Evolutionary conservation across 2,329 filamentous ascomycete genomes (phyloP).

Genomic region (Biscogniauxia sp.): DNA sequence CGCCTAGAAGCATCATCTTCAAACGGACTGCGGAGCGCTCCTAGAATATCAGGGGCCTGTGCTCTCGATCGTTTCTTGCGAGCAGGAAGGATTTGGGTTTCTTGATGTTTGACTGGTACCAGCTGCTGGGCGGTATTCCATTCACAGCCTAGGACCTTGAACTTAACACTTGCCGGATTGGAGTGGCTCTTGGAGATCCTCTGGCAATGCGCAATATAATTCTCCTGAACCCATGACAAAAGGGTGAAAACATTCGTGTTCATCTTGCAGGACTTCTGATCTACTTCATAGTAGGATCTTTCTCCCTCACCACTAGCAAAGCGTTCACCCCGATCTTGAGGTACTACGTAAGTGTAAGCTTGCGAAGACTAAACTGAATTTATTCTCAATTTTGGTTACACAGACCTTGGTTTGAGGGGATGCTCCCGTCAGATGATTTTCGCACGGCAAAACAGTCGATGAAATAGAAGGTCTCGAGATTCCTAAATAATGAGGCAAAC

Average conservation of each 20-base stretch:
- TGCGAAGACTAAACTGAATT: neutral
- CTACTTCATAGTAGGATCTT: slow-evolving; percentile 34
- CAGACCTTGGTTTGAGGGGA: slow-evolving; percentile 15
- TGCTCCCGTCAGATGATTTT: slow-evolving; percentile 17
- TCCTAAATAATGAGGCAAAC: slow-evolving; percentile 41
- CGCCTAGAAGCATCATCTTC: slow-evolving; percentile 1
- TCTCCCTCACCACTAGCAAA: slow-evolving; percentile 27
- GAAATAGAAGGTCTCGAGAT: slow-evolving; percentile 44
- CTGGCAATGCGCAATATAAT: slow-evolving; percentile 37
- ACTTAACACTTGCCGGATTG: slow-evolving; percentile 37
- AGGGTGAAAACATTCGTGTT: slow-evolving; percentile 36
- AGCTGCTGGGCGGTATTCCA: slow-evolving; percentile 30
- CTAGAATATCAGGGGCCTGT: slow-evolving; percentile 1
- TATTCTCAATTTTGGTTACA: neutral
- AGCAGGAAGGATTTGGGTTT: slow-evolving; percentile 2
- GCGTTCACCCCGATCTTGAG: slow-evolving; percentile 16
- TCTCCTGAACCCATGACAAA: slow-evolving; percentile 37
- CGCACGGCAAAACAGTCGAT: slow-evolving; percentile 43
- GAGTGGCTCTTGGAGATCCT: slow-evolving; percentile 33
- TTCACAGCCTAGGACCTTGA: slow-evolving; percentile 42
- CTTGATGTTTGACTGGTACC: slow-evolving; percentile 13
- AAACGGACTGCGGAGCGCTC: slow-evolving; percentile 4
- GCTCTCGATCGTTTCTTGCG: slow-evolving; percentile 14
- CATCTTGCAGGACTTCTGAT: slow-evolving; percentile 35
- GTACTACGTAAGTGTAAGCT: slow-evolving; percentile 13